Conservation (phyloP, 2,329 filamentous ascomycete species). For the Westerdykella sp. region DNA sequence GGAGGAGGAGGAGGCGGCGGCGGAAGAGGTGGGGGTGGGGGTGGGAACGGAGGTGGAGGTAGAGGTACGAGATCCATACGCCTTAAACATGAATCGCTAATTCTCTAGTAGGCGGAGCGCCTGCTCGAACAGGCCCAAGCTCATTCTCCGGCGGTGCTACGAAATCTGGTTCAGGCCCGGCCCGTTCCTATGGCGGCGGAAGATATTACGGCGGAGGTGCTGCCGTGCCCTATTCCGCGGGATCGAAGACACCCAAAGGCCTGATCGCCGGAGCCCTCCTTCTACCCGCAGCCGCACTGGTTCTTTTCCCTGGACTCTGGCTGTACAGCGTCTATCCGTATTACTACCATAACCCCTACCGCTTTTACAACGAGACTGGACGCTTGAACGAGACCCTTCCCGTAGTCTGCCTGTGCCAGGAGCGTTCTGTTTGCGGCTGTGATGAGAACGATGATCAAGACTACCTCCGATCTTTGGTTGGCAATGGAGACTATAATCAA, state of each 20-base stretch:
- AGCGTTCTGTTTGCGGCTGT: slow-evolving; percentile 56
- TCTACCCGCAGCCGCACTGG: slow-evolving; percentile 42
- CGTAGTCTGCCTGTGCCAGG: slow-evolving; percentile 56
- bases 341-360: slow-evolving; percentile 53
- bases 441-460: slow-evolving; percentile 59
- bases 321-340: slow-evolving; percentile 58
- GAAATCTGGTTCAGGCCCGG: slow-evolving; percentile 52
- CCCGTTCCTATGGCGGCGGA: slow-evolving; percentile 56
- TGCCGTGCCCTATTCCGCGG: slow-evolving; percentile 54
- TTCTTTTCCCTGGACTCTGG: slow-evolving; percentile 61
- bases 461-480: slow-evolving; percentile 56
- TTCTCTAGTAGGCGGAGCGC: background rate
- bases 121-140: slow-evolving; percentile 15
- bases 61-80: background rate
- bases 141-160: slow-evolving; percentile 41
- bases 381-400: slow-evolving; percentile 52
- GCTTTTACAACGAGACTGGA: slow-evolving; percentile 42
- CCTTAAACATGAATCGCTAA: background rate
- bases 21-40: slow-evolving; percentile 7
- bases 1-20: slow-evolving; percentile 18
- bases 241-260: slow-evolving; percentile 43
- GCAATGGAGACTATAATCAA: slow-evolving; percentile 47
- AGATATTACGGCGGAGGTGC: slow-evolving; percentile 59
- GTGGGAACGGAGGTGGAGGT: slow-evolving; percentile 2
- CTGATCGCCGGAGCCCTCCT: slow-evolving; percentile 48